Conservation (phyloP, 2,329 filamentous ascomycete genomes). For the Diaporthe caulivora region DNA sequence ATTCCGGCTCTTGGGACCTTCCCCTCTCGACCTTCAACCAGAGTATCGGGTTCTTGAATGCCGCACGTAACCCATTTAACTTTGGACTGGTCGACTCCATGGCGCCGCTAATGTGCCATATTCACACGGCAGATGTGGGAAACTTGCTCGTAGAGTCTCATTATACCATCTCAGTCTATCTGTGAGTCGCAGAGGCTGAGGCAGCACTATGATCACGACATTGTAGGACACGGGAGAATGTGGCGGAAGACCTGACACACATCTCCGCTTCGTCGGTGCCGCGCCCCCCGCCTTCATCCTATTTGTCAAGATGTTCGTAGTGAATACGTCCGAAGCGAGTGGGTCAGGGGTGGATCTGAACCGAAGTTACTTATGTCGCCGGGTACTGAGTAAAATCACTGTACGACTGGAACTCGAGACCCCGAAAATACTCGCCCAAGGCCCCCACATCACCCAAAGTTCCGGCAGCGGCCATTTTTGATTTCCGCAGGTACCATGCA, state of each 20-base stretch:
- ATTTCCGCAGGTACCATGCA: constrained; percentile 25
- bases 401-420: not conserved
- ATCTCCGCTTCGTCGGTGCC: constrained; percentile 20
- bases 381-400: not conserved
- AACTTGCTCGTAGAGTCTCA: constrained; percentile 21
- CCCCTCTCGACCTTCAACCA: constrained; percentile 34
- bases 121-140: constrained; percentile 10
- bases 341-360: constrained; percentile 18
- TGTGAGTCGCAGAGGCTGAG: constrained; percentile 7
- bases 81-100: constrained; percentile 2
- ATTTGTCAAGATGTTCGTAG: constrained; percentile 19
- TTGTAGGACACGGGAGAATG: not conserved
- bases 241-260: constrained; percentile 21
- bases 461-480: constrained; percentile 20
- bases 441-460: not conserved
- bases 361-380: not conserved
- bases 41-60: constrained; percentile 34
- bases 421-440: not conserved
- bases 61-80: not conserved
- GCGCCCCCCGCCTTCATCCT: constrained; percentile 25
- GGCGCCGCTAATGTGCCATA: constrained; percentile 14
- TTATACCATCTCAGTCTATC: not conserved
- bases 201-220: not conserved
- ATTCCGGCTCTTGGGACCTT: constrained; percentile 29
- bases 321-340: constrained; percentile 25